Evolutionary conservation across 805 yeast genomes (phyloP).

Genomic region (Komagataella phaffii): DNA sequence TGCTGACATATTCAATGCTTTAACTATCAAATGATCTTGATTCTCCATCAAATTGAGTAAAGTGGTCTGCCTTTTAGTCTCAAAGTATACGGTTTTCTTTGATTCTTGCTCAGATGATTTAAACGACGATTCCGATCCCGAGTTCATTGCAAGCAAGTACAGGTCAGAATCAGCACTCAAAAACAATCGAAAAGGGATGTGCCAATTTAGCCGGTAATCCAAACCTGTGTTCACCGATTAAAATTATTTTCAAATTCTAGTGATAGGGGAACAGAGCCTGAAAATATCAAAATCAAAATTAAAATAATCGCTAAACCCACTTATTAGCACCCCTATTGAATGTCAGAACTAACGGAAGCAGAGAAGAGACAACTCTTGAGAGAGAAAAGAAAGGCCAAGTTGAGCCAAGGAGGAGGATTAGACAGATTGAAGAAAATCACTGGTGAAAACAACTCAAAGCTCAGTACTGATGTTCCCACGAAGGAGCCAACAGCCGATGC

Average conservation of each 20-base stretch:
- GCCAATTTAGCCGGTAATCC: not conserved
- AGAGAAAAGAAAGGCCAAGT: conserved; percentile 54
- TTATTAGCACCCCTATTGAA: conserved; percentile 4
- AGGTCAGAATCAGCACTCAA: too few species aligned
- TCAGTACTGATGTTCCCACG: conserved; percentile 21
- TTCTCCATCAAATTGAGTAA: not conserved
- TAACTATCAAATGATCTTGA: not conserved
- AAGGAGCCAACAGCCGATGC: conserved; percentile 7
- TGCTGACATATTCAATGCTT: not conserved
- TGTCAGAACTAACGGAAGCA: conserved; percentile 35
- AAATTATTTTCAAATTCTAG: too few species aligned
- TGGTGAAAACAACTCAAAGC: conserved; percentile 22
- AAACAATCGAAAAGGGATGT: not conserved
- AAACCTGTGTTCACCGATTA: not conserved
- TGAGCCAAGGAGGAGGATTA: conserved; percentile 37
- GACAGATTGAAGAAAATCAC: conserved; percentile 37
- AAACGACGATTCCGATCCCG: not conserved
- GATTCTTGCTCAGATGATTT: not conserved
- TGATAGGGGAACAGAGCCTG: not conserved
- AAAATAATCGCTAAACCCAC: not conserved
- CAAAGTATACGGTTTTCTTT: not conserved
- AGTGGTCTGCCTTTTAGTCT: not conserved
- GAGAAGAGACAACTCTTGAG: conserved; percentile 45
- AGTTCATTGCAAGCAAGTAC: not conserved
- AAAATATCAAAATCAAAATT: not conserved